A percentile compares a stretch with the other conserved stretches of the same genome.
Conservation (phyloP, 1,139 yeast species). For the Geotrichum klebahnii region DNA sequence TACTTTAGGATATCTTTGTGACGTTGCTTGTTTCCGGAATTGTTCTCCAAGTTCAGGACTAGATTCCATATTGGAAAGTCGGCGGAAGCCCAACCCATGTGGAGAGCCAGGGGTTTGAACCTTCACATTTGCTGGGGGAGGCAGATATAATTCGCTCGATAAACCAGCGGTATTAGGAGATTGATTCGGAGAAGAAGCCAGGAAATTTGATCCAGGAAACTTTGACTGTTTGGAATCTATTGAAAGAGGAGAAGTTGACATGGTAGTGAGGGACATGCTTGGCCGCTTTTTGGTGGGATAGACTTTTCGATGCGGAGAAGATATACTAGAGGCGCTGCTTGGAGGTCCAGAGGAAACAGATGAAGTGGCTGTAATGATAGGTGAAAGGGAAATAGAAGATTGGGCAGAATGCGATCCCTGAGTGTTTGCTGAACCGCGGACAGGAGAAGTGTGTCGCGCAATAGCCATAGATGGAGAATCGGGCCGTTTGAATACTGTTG, state of each 20-base stretch:
- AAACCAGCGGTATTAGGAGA: slow-evolving; percentile 6
- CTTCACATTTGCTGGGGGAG: slow-evolving; percentile 18
- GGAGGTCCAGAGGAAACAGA: slow-evolving; percentile 24
- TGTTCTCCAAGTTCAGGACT: slow-evolving; percentile 34
- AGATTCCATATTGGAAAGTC: slow-evolving; percentile 31
- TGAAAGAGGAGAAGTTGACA: slow-evolving; percentile 22
- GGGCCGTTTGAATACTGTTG: slow-evolving; percentile 24
- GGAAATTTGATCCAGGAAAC: neutral
- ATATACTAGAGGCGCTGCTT: slow-evolving; percentile 16
- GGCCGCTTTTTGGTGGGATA: slow-evolving; percentile 18
- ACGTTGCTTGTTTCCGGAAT: slow-evolving; percentile 31
- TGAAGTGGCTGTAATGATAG: slow-evolving; percentile 19
- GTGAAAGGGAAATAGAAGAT: slow-evolving; percentile 24
- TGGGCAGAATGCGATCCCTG: slow-evolving; percentile 20
- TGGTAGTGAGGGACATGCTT: slow-evolving; percentile 12
- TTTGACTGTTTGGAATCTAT: slow-evolving; percentile 14
- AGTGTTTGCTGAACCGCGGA: slow-evolving; percentile 12
- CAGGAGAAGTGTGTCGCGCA: slow-evolving; percentile 20
- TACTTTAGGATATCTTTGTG: slow-evolving; percentile 33
- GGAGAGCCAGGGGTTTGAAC: slow-evolving; percentile 18
- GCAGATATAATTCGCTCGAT: slow-evolving; percentile 13
- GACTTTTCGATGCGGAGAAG: slow-evolving; percentile 20
- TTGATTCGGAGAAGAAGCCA: slow-evolving; percentile 14
- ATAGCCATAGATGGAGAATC: slow-evolving; percentile 20
- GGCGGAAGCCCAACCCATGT: slow-evolving; percentile 22